Evolutionary conservation across 2,329 filamentous ascomycete species (phyloP).

Genomic region (Arthrocladium fulminans): DNA sequence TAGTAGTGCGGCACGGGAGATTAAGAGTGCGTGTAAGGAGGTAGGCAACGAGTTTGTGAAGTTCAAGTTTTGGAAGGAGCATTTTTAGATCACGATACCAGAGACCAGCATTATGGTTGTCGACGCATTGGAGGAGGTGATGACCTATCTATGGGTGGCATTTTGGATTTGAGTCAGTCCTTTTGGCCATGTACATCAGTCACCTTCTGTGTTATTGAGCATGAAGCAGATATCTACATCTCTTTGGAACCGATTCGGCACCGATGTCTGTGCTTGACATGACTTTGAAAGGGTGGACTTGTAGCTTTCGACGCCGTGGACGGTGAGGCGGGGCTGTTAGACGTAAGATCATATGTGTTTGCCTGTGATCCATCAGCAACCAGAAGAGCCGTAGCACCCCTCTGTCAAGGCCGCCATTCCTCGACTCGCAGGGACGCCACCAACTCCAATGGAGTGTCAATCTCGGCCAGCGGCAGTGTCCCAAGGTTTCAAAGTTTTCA

Average conservation of each 20-base stretch:
- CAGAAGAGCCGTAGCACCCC: neutral
- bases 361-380: neutral
- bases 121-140: no score
- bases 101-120: no score
- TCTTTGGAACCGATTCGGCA: no score
- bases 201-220: neutral
- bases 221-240: neutral
- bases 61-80: conserved; percentile 99
- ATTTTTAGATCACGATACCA: conserved; percentile 38
- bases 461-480: no score
- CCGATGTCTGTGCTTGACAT: no score
- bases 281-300: no score
- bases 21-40: conserved; percentile 68
- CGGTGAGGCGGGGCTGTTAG: neutral
- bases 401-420: neutral
- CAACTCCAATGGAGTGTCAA: no score
- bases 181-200: conserved; percentile 4
- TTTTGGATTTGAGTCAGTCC: no score
- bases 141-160: no score
- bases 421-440: no score
- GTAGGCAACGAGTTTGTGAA: conserved; percentile 69
- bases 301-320: no score
- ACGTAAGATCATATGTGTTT: neutral
- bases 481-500: no score
- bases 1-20: conserved; percentile 68